Evolutionary conservation across 331 rosid genomes (phyloP), one percentile per base, ranked within the genome.

Genomic region (Stylosanthes scabra): DNA sequence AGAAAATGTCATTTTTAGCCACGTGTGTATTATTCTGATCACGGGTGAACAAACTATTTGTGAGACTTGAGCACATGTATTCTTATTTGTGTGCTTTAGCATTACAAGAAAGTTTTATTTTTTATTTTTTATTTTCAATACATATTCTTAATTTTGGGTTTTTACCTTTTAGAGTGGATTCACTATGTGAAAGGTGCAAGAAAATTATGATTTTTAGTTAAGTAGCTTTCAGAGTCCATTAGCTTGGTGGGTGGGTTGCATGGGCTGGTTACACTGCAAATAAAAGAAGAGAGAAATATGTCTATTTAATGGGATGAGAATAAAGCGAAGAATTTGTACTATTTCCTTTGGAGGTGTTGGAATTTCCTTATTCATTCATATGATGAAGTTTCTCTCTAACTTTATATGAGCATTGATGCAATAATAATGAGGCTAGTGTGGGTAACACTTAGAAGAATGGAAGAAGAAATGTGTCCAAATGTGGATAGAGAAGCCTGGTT

Each of bases 1-100:
- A 7, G 69, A 72, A 63, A 71, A 13, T 56, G 6, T 45, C 50
- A 14, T 39, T 75, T 75, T 58, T 49, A 55, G 57, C 31, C 2
- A 34, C 31, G n/a, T 68, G 12, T 54, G 29, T 15, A 34, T 34
- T 34, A 34, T 34, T 34, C 39, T 34, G 52, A 51, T 52, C 55
- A 37, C 42, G 71, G 44, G 59, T 69, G 63, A 46, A 41, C 28
- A 34, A 63, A 2, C 8, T 76, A 2, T 8, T 31, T 14, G 44
- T 42, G 8, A 42, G 46, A 42, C 11, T 42, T 40, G 15, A 12
- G 54, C 11, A 7, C n/a, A 9, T 42, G 20, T 66, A n/a, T 47
- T 51, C 61, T 51, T 46, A 10, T 57, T 68, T 11, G 72, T 9
- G 20, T 39, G 34, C 52, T 15, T 34, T 7, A 6, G 10, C 50